Percentiles rank a stretch among this genome's conserved stretches.
These are phyloP conservation scores for Colletotrichum orchidophilum DNA, from an alignment of 2,329 filamentous ascomycete species.

Conservation along the genomic window DNA sequence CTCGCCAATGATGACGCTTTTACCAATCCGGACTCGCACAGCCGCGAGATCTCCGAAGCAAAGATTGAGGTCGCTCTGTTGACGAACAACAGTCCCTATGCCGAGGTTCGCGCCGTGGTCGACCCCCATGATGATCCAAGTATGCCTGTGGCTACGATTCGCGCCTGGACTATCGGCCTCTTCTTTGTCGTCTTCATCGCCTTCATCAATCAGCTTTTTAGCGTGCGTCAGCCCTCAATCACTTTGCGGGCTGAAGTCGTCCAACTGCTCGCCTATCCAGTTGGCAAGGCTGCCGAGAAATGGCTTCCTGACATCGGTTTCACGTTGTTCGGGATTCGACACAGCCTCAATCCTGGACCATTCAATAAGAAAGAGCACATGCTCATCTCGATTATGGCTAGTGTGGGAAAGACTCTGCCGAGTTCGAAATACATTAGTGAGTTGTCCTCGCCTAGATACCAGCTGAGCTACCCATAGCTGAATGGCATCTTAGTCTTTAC, in stretches of 20 bases:
- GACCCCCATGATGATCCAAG: conserved; percentile 51
- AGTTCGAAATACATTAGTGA: conserved; percentile 53
- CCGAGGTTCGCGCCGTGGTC: conserved; percentile 57
- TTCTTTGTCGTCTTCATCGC: conserved; percentile 44
- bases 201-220: conserved; percentile 51
- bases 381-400: conserved; percentile 65
- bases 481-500: conserved; percentile 53
- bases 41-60: conserved; percentile 42
- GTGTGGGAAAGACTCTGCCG: conserved; percentile 54
- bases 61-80: conserved; percentile 45
- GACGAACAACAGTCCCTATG: conserved; percentile 47
- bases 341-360: conserved; percentile 57
- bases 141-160: conserved; percentile 52
- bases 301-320: conserved; percentile 46
- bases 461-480: background rate
- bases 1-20: conserved; percentile 39
- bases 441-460: background rate
- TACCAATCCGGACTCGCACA: conserved; percentile 39
- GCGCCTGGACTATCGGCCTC: conserved; percentile 50
- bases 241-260: conserved; percentile 50
- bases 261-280: conserved; percentile 50
- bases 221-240: conserved; percentile 52
- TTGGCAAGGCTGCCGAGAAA: conserved; percentile 46
- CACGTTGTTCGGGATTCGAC: conserved; percentile 45
- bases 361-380: conserved; percentile 66